Percentiles rank a stretch among this genome's conserved stretches.
These are phyloP conservation scores for Cylindrotheca fusiformis DNA, from an alignment of 108 stramenopile species.

Conservation along the genomic window DNA sequence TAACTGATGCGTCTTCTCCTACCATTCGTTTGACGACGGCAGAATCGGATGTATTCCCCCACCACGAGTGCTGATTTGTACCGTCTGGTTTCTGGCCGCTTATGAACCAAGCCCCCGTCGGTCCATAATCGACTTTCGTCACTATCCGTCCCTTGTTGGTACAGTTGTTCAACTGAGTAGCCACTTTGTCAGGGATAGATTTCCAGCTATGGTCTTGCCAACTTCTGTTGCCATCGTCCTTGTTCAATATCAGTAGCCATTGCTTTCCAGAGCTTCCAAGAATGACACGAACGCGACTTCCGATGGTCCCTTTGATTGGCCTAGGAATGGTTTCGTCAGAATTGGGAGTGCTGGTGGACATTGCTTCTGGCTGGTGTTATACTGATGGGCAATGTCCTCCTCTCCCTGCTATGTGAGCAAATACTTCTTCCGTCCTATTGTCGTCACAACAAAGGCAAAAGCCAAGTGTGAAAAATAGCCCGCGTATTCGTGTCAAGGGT, in stretches of 20 bases:
- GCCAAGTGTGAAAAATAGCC: too few relatives aligned
- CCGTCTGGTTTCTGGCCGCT: not conserved
- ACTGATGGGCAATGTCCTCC: too few relatives aligned
- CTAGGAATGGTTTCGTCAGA: too few relatives aligned
- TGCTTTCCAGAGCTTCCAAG: slow-evolving; percentile 18
- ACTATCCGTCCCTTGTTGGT: slow-evolving; percentile 10
- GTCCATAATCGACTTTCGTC: slow-evolving; percentile 1
- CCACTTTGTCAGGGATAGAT: slow-evolving; percentile 11
- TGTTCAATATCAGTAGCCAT: slow-evolving; percentile 19
- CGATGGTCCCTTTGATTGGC: slow-evolving; percentile 21
- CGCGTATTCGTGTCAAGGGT: too few relatives aligned
- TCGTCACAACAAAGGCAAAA: too few relatives aligned
- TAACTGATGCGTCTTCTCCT: not conserved
- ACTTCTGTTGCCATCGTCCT: slow-evolving; percentile 18
- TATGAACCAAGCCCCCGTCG: not conserved
- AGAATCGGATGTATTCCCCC: not conserved
- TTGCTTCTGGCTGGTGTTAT: too few relatives aligned
- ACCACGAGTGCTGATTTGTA: not conserved
- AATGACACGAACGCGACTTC: slow-evolving; percentile 27
- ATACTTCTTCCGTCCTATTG: too few relatives aligned
- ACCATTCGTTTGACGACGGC: not conserved
- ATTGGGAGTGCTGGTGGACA: too few relatives aligned
- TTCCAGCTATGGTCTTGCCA: slow-evolving; percentile 30
- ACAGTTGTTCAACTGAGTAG: slow-evolving; percentile 34
- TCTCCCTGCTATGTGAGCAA: too few relatives aligned